Percentiles rank a stretch among this genome's conserved stretches.
These are phyloP conservation scores for Drechmeria coniospora DNA, from an alignment of 2,329 filamentous ascomycete genomes.

Conservation along the genomic window DNA sequence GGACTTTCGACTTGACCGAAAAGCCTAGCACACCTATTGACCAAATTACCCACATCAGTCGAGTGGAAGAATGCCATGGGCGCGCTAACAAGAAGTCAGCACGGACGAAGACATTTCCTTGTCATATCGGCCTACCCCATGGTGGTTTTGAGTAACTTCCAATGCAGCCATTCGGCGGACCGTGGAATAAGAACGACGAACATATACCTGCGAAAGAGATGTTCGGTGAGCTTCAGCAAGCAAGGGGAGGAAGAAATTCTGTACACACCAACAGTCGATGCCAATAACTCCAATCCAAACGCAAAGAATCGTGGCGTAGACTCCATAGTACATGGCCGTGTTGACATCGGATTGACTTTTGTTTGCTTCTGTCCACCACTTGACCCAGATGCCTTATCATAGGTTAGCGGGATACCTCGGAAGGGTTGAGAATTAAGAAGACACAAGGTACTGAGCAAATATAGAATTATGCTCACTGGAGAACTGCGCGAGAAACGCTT, in stretches of 20 bases:
- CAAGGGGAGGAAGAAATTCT: background rate
- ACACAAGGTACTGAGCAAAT: background rate
- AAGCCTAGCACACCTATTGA: conserved; percentile 3
- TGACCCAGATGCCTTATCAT: background rate
- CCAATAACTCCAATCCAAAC: background rate
- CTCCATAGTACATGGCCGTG: conserved; percentile 1
- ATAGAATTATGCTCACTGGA: background rate
- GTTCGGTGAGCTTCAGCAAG: too few relatives aligned
- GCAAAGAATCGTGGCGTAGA: background rate
- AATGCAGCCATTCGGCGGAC: conserved; percentile 1
- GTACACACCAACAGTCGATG: conserved; percentile 1
- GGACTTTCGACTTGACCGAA: too few relatives aligned
- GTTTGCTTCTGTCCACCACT: conserved; percentile 1
- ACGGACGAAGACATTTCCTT: too few relatives aligned
- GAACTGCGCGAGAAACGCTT: too few relatives aligned
- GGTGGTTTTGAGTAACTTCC: background rate
- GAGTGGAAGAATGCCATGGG: conserved; percentile 2
- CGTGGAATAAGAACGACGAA: conserved; percentile 1
- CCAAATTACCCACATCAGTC: conserved; percentile 1
- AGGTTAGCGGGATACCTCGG: background rate
- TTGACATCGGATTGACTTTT: background rate
- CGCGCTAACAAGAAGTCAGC: too few relatives aligned
- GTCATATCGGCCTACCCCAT: conserved; percentile 3
- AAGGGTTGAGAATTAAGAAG: background rate
- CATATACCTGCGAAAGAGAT: too few relatives aligned